Evolutionary conservation across 208 protist species (phyloP), one percentile per base, ranked within the genome.

Genomic region (Vickermania spadyakhi): DNA sequence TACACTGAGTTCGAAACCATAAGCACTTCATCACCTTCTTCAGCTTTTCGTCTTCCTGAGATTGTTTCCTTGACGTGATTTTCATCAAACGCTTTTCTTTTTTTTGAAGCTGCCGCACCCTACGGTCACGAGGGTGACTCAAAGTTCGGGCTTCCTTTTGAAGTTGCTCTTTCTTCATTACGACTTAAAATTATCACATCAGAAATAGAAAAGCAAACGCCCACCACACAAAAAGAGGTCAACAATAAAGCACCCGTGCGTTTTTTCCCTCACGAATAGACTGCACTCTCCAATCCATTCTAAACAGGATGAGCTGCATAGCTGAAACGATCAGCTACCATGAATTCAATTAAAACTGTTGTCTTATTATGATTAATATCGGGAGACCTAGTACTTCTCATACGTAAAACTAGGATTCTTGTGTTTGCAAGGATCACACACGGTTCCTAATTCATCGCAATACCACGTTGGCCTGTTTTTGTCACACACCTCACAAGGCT

Each of bases 1-100:
- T 42, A 56, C 78, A 86, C 69, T 89, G 82, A 60, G 85, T 75
- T 13, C 82, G 77, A 52, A 93, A 90, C 83, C 86, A 93, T 26
- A 75, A 77, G 56, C 81, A 84, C 29, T 82, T 81, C 62, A 73
- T 52, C 18, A 77, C 58, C 25, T 70, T 59, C 21, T 75, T 74
- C 3, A 50, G 11, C 27, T 77, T 30, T 58, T 76, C 66, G 23
- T 62, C 53, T 57, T 75, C 67, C 28, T 73, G 75, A 18, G 60
- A 52, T 28, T 60, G 64, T 41, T 84, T 78, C 28, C 79, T 68
- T 30, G 30, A 52, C 28, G 62, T 61, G n/a, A 85, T 52, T 0
- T 71, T 57, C 27, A 69, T 26, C 25, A 63, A 60, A 28, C 83
- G 77, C 52, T 78, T 77, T 61, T 79, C 62, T 28, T 77, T 62